Conservation (phyloP, 495 filamentous ascomycete genomes). For the Lasiosphaeria hispida region DNA sequence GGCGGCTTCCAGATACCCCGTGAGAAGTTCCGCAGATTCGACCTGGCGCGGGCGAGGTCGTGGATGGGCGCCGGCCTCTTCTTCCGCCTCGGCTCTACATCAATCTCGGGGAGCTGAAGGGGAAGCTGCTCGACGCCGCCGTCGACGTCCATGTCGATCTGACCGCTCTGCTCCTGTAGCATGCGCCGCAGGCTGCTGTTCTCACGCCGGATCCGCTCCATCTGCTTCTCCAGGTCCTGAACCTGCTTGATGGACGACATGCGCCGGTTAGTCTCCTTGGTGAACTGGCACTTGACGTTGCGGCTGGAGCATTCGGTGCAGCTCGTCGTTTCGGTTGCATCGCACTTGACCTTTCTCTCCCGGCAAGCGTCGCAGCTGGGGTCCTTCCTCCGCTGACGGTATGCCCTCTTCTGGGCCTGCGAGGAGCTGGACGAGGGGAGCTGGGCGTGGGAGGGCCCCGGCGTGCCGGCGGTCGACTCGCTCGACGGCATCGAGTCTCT, state of each 20-base stretch:
- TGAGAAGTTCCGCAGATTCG: slow-evolving; percentile 70
- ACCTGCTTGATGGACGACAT: slow-evolving; percentile 99
- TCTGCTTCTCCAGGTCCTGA: slow-evolving; percentile 92
- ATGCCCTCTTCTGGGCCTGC: slow-evolving; percentile 83
- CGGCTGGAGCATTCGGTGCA: slow-evolving; percentile 96
- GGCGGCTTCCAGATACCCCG: slow-evolving; percentile 82
- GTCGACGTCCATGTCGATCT: slow-evolving; percentile 61
- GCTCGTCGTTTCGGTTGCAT: slow-evolving; percentile 91
- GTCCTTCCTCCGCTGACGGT: slow-evolving; percentile 91
- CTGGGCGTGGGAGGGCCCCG: slow-evolving; percentile 44
- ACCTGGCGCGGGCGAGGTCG: slow-evolving; percentile 67
- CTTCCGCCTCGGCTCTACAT: slow-evolving; percentile 59
- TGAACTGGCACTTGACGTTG: slow-evolving; percentile 96
- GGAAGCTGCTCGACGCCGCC: slow-evolving; percentile 52
- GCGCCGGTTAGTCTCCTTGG: slow-evolving; percentile 95
- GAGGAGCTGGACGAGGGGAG: slow-evolving; percentile 39
- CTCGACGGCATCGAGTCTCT: slow-evolving; percentile 53
- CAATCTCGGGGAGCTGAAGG: slow-evolving; percentile 69
- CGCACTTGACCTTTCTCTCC: slow-evolving; percentile 98
- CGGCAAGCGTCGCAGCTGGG: slow-evolving; percentile 97
- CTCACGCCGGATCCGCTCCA: slow-evolving; percentile 70
- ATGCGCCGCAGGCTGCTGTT: slow-evolving; percentile 66
- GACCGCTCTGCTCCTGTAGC: slow-evolving; percentile 46
- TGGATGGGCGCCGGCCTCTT: slow-evolving; percentile 58
- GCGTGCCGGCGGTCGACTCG: slow-evolving; percentile 52